Evolutionary conservation across 116 monocot species (phyloP), one percentile per base, ranked within the genome.

Genomic region (Dioscorea cayenensis): DNA sequence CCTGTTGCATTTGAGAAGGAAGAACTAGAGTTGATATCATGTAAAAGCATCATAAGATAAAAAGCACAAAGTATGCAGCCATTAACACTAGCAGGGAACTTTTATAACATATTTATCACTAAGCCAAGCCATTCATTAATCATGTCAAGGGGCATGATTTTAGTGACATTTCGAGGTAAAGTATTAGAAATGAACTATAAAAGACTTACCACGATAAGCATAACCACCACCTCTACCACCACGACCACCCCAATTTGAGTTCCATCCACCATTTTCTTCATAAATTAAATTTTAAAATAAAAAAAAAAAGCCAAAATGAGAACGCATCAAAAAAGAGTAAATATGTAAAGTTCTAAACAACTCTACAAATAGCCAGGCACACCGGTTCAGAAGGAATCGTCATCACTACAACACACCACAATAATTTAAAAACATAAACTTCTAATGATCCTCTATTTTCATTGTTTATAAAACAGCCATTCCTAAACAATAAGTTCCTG

Each of bases 221-320:
- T 64, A 77, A 43, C 78, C 83, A 51, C 77, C 81, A 71, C 95
- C 43, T 10, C 43, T 7, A 43, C 43, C 43, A 43, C 92, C 89
- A 64, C 89, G 89, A 55, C 85, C 76, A 64, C 81, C 77, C 81
- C 84, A 78, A 75, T 84, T 84, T 65, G 67, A 78, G 72, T 85
- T 84, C 81, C 81, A 88, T 16, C 90, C 89, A 49, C 89, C 92
- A 66, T 90, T 92, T 58, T 92, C 95, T 95, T 79, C 29, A 23
- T 71, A 52, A 59, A 27, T 63, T 64, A 51, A 67, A 29, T 1
- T n/a, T n/a, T n/a, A 29, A 29, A 29, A 29, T 1, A 29, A 3
- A 29, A 32, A 29, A 63, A 18, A 16, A 55, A 0, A 3, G 14
- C 55, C 16, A 55, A 18, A 55, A 55, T 55, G 55, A 55, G 19